These are phyloP conservation scores for Dipteronia sinensis DNA, from an alignment of 345 rosid genomes.

Conservation along the genomic window DNA sequence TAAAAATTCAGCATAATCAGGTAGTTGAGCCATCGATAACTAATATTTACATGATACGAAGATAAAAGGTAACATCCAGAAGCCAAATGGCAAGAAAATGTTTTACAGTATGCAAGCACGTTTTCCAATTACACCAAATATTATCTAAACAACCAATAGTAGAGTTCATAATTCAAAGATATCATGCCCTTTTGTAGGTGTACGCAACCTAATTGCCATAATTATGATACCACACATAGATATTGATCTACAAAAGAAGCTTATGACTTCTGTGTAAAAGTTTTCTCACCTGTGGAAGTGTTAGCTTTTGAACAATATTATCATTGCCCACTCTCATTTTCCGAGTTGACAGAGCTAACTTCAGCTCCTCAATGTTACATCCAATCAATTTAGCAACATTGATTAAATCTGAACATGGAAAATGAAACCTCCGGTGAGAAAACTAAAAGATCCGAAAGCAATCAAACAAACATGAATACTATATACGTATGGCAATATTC, in stretches of 20 bases:
- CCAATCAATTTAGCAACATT: conserved; percentile 87
- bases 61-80: not conserved
- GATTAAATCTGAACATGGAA: conserved; percentile 56
- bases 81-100: not conserved
- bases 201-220: not conserved
- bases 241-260: conserved; percentile 2
- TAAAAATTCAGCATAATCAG: not conserved
- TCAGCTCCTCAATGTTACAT: conserved; percentile 64
- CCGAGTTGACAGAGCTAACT: conserved; percentile 78
- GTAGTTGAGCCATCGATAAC: not conserved
- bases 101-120: not conserved
- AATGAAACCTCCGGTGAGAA: conserved; percentile 8
- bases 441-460: not conserved
- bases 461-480: not conserved
- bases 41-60: not conserved
- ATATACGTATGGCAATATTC: conserved; percentile 3
- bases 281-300: conserved; percentile 76
- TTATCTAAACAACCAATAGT: not conserved
- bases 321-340: conserved; percentile 96
- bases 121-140: not conserved
- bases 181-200: not conserved
- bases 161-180: conserved; percentile 1
- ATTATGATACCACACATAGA: not conserved
- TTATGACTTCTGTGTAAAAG: conserved; percentile 8
- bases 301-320: conserved; percentile 82